These are phyloP conservation scores for Arthrobotrys musiformis DNA, from an alignment of 2,329 filamentous ascomycete genomes.

Conservation along the genomic window DNA sequence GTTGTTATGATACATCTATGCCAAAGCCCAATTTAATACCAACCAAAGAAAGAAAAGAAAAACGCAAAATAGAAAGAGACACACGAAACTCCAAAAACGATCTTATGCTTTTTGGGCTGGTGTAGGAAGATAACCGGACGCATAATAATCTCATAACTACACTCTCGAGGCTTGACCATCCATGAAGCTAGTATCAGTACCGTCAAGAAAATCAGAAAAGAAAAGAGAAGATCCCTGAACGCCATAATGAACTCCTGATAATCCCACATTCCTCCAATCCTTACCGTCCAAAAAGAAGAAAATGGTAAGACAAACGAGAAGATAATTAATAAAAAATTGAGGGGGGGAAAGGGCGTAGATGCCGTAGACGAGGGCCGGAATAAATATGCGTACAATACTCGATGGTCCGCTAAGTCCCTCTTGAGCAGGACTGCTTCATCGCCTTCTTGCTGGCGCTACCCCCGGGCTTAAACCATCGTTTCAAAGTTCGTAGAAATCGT, in stretches of 20 bases:
- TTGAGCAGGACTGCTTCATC: neutral
- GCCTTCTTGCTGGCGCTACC: neutral
- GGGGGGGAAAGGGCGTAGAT: neutral
- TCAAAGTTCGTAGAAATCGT: constrained; percentile 24
- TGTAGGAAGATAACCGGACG: neutral
- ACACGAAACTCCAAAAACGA: neutral
- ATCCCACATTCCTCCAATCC: neutral
- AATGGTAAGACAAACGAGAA: neutral
- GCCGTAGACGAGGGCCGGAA: too few relatives aligned
- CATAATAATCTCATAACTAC: neutral
- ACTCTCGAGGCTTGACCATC: neutral
- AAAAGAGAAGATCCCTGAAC: neutral
- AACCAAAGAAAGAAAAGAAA: neutral
- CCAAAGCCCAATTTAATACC: neutral
- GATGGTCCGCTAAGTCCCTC: neutral
- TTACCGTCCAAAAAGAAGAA: too few relatives aligned
- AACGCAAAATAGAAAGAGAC: neutral
- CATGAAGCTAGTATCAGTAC: neutral
- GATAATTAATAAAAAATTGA: neutral
- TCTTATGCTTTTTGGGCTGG: neutral
- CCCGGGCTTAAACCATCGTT: neutral
- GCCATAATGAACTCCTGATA: constrained; percentile 4
- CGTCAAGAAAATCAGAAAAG: neutral
- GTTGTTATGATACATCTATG: constrained; percentile 7
- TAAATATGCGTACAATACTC: neutral